A percentile compares a stretch with the other conserved stretches of the same genome.
Conservation (phyloP, 108 stramenopile species). For the Pinguiococcus pyrenoidosus region DNA sequence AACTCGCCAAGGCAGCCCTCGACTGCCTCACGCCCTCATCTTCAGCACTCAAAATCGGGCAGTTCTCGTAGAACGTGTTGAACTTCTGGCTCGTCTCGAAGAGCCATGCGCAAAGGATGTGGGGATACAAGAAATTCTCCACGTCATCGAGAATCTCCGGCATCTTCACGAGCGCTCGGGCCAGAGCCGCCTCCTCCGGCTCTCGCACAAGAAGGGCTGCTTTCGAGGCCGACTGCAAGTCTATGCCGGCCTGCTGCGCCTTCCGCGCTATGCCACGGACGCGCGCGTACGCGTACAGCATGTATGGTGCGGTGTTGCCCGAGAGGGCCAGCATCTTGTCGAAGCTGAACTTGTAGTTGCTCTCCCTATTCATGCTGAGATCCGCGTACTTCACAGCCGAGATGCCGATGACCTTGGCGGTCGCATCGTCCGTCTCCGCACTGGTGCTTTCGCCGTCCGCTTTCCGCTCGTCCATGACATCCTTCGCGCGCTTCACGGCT, state of each 20-base stretch:
- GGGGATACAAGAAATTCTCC: constrained; percentile 1
- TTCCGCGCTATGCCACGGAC: constrained; percentile 13
- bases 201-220: constrained; percentile 10
- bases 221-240: neutral
- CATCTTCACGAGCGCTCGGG: constrained; percentile 15
- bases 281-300: constrained; percentile 41
- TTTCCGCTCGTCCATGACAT: constrained; percentile 9
- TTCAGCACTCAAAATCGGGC: constrained; percentile 24
- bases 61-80: constrained; percentile 37
- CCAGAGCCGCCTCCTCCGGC: constrained; percentile 29
- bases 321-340: constrained; percentile 37
- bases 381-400: constrained; percentile 40
- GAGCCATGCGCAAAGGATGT: constrained; percentile 36
- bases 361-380: constrained; percentile 33
- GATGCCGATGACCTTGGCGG: constrained; percentile 21
- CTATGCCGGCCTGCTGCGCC: neutral
- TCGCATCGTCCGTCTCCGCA: constrained; percentile 1
- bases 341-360: constrained; percentile 40
- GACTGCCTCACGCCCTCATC: constrained; percentile 18
- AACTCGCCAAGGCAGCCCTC: constrained; percentile 17
- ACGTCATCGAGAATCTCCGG: constrained; percentile 27
- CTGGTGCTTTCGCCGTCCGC: constrained; percentile 7
- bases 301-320: constrained; percentile 42
- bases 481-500: constrained; percentile 46
- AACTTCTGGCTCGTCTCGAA: constrained; percentile 32